A percentile compares a stretch with the other conserved stretches of the same genome.
Conservation (phyloP, 2,329 filamentous ascomycete species). For the Verticillium nonalfalfae region DNA sequence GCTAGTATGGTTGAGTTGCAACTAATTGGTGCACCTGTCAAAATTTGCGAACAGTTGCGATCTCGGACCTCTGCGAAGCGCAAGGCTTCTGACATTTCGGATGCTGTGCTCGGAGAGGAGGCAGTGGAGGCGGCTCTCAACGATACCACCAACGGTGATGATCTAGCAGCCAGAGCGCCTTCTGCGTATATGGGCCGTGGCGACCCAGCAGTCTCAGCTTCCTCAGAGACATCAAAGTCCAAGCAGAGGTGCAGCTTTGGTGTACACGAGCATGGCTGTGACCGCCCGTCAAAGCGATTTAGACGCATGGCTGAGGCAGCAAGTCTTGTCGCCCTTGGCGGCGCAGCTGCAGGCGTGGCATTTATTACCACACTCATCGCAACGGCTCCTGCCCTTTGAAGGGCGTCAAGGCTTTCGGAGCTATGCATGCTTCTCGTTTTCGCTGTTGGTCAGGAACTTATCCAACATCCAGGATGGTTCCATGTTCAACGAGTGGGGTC, state of each 20-base stretch:
- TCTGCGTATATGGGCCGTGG: neutral
- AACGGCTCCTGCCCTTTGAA: conserved; percentile 25
- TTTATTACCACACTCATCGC: conserved; percentile 29
- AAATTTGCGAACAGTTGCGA: neutral
- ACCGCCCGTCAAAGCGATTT: conserved; percentile 18
- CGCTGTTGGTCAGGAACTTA: no score
- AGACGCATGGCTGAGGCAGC: conserved; percentile 22
- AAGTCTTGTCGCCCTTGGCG: conserved; percentile 29
- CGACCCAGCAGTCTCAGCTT: neutral
- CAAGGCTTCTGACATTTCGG: conserved; percentile 23
- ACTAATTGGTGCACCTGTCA: neutral
- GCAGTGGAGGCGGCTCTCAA: neutral
- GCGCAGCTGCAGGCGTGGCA: conserved; percentile 24
- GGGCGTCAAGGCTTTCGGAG: neutral
- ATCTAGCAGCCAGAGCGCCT: neutral
- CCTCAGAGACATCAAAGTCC: neutral
- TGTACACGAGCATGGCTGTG: neutral
- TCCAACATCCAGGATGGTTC: neutral
- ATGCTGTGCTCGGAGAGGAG: conserved; percentile 11
- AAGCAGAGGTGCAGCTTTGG: neutral
- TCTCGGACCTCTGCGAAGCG: conserved; percentile 16
- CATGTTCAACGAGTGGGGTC: neutral
- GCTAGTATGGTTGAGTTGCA: neutral
- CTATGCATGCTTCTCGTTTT: neutral
- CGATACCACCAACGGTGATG: neutral